Percentiles rank a stretch among this genome's conserved stretches.
Evolutionary conservation across 176 grass and related monocot species (phyloP).

Genomic region (Eragrostis nindensis): DNA sequence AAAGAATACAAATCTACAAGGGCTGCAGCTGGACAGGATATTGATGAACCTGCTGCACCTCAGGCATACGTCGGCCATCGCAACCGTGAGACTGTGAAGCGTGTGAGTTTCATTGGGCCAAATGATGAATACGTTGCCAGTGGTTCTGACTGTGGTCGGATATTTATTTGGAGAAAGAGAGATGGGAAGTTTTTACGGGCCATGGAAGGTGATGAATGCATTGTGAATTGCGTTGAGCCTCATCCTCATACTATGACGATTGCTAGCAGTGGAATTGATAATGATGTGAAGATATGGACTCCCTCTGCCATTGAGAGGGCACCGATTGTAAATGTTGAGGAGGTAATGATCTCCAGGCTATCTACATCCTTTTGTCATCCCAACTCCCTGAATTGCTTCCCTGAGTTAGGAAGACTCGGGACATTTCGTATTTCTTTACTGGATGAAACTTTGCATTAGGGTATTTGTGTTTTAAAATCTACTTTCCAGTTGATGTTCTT

Average conservation of each 20-base stretch:
- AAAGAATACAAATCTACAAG: constrained; percentile 46
- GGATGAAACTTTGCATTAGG: not conserved
- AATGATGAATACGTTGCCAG: constrained; percentile 88
- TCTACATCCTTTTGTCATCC: not conserved
- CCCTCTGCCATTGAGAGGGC: constrained; percentile 67
- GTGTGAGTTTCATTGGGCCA: constrained; percentile 79
- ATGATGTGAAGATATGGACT: constrained; percentile 88
- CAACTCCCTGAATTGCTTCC: constrained; percentile 24
- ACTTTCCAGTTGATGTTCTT: not conserved
- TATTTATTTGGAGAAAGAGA: constrained; percentile 95
- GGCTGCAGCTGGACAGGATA: constrained; percentile 23
- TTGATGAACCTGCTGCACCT: constrained; percentile 45
- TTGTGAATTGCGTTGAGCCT: constrained; percentile 87
- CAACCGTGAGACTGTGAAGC: constrained; percentile 89
- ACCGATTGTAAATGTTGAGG: constrained; percentile 56
- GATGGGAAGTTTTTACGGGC: constrained; percentile 67
- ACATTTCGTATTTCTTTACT: not conserved
- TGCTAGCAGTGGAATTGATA: constrained; percentile 86
- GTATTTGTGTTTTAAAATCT: constrained; percentile 10
- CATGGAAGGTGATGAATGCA: constrained; percentile 80
- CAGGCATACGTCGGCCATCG: constrained; percentile 65
- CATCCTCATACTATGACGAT: constrained; percentile 68
- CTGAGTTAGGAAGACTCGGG: not conserved
- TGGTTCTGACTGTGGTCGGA: constrained; percentile 84
- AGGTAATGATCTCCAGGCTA: constrained; percentile 52